Evolutionary conservation across 306 rosid genomes (phyloP).

Genomic region (Boehmeria nivea): DNA sequence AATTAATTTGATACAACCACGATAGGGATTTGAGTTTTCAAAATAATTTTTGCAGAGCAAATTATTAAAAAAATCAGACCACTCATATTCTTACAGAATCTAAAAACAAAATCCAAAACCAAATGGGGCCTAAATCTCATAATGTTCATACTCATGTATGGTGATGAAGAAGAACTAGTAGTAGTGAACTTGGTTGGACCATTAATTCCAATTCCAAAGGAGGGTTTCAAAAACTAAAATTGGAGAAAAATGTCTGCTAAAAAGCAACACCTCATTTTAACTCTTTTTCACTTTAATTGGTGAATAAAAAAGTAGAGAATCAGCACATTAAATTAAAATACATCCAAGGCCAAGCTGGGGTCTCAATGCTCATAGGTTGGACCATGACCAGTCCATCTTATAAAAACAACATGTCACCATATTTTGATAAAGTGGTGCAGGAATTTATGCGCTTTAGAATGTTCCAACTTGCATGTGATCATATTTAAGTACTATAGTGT

Average conservation of each 20-base stretch:
- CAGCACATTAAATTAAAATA: slow-evolving; percentile 33
- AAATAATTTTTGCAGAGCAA: no score
- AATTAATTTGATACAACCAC: no score
- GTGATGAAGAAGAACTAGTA: neutral
- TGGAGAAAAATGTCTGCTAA: slow-evolving; percentile 33
- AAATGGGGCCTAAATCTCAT: no score
- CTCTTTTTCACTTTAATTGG: slow-evolving; percentile 54
- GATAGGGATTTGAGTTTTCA: no score
- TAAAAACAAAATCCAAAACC: no score
- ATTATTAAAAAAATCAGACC: no score
- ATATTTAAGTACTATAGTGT: slow-evolving; percentile 13
- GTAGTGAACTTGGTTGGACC: no score
- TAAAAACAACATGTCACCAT: slow-evolving; percentile 42
- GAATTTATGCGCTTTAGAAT: slow-evolving; percentile 71
- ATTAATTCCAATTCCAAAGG: slow-evolving; percentile 22
- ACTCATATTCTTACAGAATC: no score
- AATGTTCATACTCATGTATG: neutral
- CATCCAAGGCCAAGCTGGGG: slow-evolving; percentile 34
- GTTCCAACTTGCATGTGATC: slow-evolving; percentile 58
- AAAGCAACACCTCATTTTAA: slow-evolving; percentile 60
- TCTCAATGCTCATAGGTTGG: slow-evolving; percentile 30
- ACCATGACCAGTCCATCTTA: slow-evolving; percentile 68
- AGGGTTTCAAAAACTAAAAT: slow-evolving; percentile 34
- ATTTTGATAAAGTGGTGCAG: slow-evolving; percentile 42
- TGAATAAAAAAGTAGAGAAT: slow-evolving; percentile 38